Base-by-base conservation (phyloP, 495 filamentous ascomycete species). In the Geoglossum glabrum region DNA sequence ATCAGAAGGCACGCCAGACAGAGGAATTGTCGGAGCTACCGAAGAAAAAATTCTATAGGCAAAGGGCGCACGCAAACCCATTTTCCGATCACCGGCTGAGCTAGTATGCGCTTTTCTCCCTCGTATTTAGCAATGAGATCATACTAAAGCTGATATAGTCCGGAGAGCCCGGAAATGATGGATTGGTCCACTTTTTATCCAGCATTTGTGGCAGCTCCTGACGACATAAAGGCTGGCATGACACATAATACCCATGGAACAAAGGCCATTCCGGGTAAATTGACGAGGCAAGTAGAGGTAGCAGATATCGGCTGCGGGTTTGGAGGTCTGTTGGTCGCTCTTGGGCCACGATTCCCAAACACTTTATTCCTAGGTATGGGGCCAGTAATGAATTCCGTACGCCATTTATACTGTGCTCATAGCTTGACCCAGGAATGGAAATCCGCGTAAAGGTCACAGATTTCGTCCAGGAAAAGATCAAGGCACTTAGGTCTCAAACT, bases 301-400 rank as follows among this genome's bases (percentile, higher is more conserved):
- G 90, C 87, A 56, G 92, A 98, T 73, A 95, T 98, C 61, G 92
- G 92, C 15, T 98, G 92, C 66, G 92, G 92, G 21, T 98, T 90
- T 67, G 92, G 92, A 28, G 92, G 92, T 10, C 71, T 98, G 57
- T 76, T 95, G 13, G 81, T 97, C 57, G 90, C 87, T 6, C 76
- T 98, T 23, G 83, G 85, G 13, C 87, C 87, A 6, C 71, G 80
- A 17, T 69, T 97, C 57, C 92, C 92, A 30, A 75, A 90, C 47
- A 87, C 83, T 15, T 71, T 95, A 62, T 79, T 96, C 61, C 68
- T 97, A 51, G 89, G 86, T 81, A 70, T 31, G 10, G 3, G 59
- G 2, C 28, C 28, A 21, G 3, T 45, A 4, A 45, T 45, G 17
- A 21, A 45, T 13, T 21, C 13, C n/a, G 10, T 21, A 21, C 23